Percentiles rank a stretch among this genome's conserved stretches.
phyloP scores from a whole-genome alignment of 2,329 filamentous ascomycete genomes.

The Orbilia blumenaviensis region DNA sequence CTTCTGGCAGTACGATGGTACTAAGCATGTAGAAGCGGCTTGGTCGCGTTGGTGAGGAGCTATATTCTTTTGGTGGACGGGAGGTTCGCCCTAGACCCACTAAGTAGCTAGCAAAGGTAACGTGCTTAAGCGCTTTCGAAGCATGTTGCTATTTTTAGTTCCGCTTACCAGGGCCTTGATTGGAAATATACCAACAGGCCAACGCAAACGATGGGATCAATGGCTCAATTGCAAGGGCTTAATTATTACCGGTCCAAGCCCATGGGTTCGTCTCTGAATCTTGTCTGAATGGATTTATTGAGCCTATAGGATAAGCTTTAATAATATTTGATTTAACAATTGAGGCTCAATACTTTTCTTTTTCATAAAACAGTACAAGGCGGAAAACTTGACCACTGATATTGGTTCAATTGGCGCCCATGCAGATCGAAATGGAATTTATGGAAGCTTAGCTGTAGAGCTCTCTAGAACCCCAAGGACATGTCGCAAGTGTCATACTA shows the following conservation, averaged over 20 bases:
- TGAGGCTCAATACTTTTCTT: conserved; percentile 1
- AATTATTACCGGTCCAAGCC: not conserved
- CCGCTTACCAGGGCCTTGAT: not conserved
- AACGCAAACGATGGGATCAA: conserved; percentile 10
- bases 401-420: not conserved
- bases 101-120: not conserved
- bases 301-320: too few relatives aligned
- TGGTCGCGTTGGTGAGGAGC: not conserved
- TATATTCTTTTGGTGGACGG: not conserved
- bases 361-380: not conserved
- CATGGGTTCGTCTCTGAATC: not conserved
- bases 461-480: not conserved
- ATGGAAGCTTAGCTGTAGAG: not conserved
- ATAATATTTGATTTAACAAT: too few relatives aligned
- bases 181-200: conserved; percentile 6
- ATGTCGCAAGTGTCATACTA: not conserved
- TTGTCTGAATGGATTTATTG: not conserved
- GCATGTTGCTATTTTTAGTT: conserved; percentile 34
- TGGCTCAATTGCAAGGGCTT: not conserved
- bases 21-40: conserved; percentile 6
- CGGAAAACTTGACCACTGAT: not conserved
- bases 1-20: conserved; percentile 9
- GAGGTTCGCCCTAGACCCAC: not conserved
- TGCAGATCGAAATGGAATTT: too few relatives aligned
- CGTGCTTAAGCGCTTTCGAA: conserved; percentile 44